Percentiles rank a stretch among this genome's conserved stretches.
These are phyloP conservation scores for Lepraria neglecta DNA, from an alignment of 495 filamentous ascomycete species.

Conservation along the genomic window DNA sequence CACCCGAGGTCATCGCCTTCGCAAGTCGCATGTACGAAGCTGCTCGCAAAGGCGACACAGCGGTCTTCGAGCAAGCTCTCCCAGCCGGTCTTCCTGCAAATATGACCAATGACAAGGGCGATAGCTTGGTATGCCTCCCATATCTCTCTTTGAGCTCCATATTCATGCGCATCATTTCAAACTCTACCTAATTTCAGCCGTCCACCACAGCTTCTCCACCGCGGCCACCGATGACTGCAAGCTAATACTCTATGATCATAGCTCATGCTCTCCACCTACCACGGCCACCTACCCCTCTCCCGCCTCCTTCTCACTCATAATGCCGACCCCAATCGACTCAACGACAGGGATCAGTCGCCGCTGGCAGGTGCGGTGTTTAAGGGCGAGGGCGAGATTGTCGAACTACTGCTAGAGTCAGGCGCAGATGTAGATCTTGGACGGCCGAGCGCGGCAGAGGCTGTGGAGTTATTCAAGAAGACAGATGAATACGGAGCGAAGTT, in stretches of 20 bases:
- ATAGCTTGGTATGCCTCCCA: constrained; percentile 41
- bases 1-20: constrained; percentile 48
- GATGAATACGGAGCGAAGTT: constrained; percentile 43
- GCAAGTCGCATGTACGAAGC: constrained; percentile 47
- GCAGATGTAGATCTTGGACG: constrained; percentile 46
- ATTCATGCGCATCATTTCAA: neutral
- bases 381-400: constrained; percentile 36
- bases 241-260: constrained; percentile 18
- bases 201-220: neutral
- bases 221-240: neutral
- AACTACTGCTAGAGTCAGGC: constrained; percentile 39
- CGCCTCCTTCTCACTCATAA: constrained; percentile 44
- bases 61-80: constrained; percentile 45
- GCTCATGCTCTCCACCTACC: constrained; percentile 51
- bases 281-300: constrained; percentile 47
- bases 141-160: neutral
- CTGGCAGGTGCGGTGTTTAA: constrained; percentile 53
- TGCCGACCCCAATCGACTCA: constrained; percentile 47
- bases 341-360: constrained; percentile 49
- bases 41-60: constrained; percentile 43
- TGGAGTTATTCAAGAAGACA: constrained; percentile 47
- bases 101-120: constrained; percentile 52
- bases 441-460: constrained; percentile 43
- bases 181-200: neutral
- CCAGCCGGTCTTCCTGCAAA: constrained; percentile 47